Base-by-base conservation (phyloP, 2,329 filamentous ascomycete species). In the Diaporthe ilicicola region DNA sequence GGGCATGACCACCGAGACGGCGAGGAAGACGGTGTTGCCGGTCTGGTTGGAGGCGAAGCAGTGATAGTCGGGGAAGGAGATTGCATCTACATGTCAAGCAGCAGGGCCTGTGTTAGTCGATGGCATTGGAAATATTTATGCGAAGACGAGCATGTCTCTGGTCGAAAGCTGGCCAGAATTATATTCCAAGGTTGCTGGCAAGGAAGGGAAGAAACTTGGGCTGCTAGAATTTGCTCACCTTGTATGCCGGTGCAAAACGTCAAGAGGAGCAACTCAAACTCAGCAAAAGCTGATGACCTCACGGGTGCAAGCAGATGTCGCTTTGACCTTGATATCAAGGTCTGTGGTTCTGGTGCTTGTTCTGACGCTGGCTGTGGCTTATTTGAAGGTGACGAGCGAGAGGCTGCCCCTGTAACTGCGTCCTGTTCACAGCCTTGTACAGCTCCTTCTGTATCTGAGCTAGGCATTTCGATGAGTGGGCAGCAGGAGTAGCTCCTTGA, bases 11-110 rank as follows among this genome's bases (percentile, higher is more conserved):
- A 90, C 81, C 37, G 87, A 88, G 13, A 87, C 76, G 70, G 84
- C 80, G 10, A 91, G 82, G 75, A 91, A 87, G 61, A 91, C 85
- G 2, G 89, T 90, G 79, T 91, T 91, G 71, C 90, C 89, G 0
- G 89, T 91, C 76, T 91, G 89, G 77, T 91, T 91, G 37, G 88
- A 90, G 17, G 87, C 87, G 77, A 91, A 90, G 76, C 87, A 90
- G 78, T 86, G 85, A 78, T 88, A 91, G 76, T 90, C 87, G 27
- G 87, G 87, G 76, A 89, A 91, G 2, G 88, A 85, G 24, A 87
- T 85, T 61, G 88, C 88, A 79, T 91, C 88, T 84, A 39, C 29
- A n/a, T 22, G n/a, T 59, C 15, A 6, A 19, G 42, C 29, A 17
- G 9, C 6, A 10, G 51, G 46, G 3, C 17, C 48, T 29, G 69